Evolutionary conservation across 257 asterid species (phyloP).

Genomic region (Striga asiatica): DNA sequence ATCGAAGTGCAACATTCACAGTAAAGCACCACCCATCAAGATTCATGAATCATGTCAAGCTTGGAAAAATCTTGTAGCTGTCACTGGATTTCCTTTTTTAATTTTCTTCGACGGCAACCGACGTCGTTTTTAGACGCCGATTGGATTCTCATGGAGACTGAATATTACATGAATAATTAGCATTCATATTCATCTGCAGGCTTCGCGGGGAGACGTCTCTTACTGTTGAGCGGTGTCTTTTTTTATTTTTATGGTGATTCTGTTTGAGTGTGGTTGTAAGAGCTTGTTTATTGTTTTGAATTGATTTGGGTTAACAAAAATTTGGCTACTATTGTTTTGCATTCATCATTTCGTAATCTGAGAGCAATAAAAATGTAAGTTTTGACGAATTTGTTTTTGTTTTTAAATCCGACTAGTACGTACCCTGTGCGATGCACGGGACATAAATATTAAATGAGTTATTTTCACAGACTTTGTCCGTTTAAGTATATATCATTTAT

Average conservation of each 20-base stretch:
- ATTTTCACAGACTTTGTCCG: no score
- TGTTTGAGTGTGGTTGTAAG: background rate
- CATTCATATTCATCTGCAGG: conserved; percentile 29
- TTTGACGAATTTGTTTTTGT: no score
- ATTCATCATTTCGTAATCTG: no score
- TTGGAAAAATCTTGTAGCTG: background rate
- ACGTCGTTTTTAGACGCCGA: conserved; percentile 16
- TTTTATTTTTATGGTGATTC: background rate
- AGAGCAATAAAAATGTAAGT: no score
- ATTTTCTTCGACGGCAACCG: background rate
- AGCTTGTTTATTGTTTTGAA: background rate
- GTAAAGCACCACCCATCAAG: no score
- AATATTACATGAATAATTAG: conserved; percentile 13
- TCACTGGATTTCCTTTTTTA: background rate
- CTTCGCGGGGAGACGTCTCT: conserved; percentile 47
- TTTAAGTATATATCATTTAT: no score
- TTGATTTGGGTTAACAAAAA: background rate
- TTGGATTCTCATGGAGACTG: conserved; percentile 38
- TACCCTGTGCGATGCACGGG: no score
- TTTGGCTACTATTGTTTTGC: no score
- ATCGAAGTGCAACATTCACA: conserved; percentile 14
- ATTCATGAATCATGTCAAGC: no score
- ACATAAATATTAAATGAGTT: no score
- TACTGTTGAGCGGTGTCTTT: conserved; percentile 29
- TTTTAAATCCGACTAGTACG: no score